Evolutionary conservation across 1,284 basidiomycete species (phyloP), one percentile per base, ranked within the genome.

Genomic region (Pholiota adiposa): DNA sequence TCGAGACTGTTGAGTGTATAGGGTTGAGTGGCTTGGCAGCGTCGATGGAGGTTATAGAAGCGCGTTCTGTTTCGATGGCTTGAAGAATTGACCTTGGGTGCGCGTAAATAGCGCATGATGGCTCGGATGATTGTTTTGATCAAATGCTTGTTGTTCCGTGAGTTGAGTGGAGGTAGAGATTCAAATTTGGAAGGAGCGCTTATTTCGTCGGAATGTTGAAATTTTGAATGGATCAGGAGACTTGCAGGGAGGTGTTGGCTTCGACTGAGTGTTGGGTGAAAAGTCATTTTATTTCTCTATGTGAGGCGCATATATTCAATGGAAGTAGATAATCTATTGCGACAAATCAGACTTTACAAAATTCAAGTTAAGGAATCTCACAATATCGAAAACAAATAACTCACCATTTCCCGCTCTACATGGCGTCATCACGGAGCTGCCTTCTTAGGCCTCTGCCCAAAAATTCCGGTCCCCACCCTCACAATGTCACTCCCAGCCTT

Each of bases 391-490:
- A 31, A 31, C 29, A 11, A 31, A n/a, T n/a, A 31, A 31, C 29
- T 31, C 29, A 31, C 29, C 29, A 31, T 31, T 31, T 11, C 29
- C 29, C 29, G 29, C 29, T 31, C 36, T 38, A 21, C 8, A 23
- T 23, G 21, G 21, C 11, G 21, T 44, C 41, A 48, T 16, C 46
- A 40, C 58, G 31, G 63, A 12, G 61, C 54, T 12, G 56, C n/a
- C 61, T 87, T 91, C 75, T 80, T 83, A 41, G 79, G 78, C 63
- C 92, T 76, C 56, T 82, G 76, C 0, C 97, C 97, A 72, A 98
- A 98, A 57, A 98, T 94, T 21, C 90, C 88, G 6, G 93, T 96
- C 0, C 97, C 97, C 2, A 99, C 95, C 40, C 97, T 79, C 1
- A 98, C 95, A 56, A 95, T 87, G 69, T 92, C 88, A 69, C 93